phyloP scores from a whole-genome alignment of 805 yeast genomes.

The Sugiyamaella floridensis region DNA sequence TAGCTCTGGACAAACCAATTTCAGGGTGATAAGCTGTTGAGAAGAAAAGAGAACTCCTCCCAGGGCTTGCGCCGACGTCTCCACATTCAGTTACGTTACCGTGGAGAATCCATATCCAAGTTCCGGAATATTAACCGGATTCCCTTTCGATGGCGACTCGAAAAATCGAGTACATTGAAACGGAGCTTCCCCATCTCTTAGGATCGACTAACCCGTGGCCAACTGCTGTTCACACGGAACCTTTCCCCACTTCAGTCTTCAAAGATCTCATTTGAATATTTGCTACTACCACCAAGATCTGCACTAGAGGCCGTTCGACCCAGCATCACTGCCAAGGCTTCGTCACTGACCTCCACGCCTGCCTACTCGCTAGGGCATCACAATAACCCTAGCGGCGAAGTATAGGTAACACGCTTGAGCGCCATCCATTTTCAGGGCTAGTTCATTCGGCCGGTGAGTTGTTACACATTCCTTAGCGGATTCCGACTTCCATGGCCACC shows the following conservation, averaged over 20 bases:
- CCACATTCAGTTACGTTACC: slow-evolving; percentile 39
- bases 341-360: slow-evolving; percentile 39
- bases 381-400: slow-evolving; percentile 36
- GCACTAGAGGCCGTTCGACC: slow-evolving; percentile 39
- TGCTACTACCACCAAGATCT: slow-evolving; percentile 40
- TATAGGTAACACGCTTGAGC: slow-evolving; percentile 38
- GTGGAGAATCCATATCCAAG: slow-evolving; percentile 38
- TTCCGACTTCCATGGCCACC: slow-evolving; percentile 49
- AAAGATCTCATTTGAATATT: slow-evolving; percentile 38
- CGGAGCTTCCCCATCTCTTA: slow-evolving; percentile 38
- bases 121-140: slow-evolving; percentile 40
- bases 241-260: slow-evolving; percentile 40
- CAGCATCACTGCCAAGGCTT: slow-evolving; percentile 37
- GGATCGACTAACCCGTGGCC: slow-evolving; percentile 40
- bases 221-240: slow-evolving; percentile 40
- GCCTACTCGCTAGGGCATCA: slow-evolving; percentile 38
- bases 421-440: slow-evolving; percentile 40
- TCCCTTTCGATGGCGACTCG: slow-evolving; percentile 35
- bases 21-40: slow-evolving; percentile 38
- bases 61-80: slow-evolving; percentile 39
- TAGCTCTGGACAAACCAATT: slow-evolving; percentile 38
- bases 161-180: slow-evolving; percentile 21
- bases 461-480: slow-evolving; percentile 49
- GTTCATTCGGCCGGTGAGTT: slow-evolving; percentile 48
- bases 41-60: slow-evolving; percentile 40